Percentiles rank a stretch among this genome's conserved stretches.
Conservation (phyloP, 2,329 filamentous ascomycete genomes). For the Coleophoma crateriformis region DNA sequence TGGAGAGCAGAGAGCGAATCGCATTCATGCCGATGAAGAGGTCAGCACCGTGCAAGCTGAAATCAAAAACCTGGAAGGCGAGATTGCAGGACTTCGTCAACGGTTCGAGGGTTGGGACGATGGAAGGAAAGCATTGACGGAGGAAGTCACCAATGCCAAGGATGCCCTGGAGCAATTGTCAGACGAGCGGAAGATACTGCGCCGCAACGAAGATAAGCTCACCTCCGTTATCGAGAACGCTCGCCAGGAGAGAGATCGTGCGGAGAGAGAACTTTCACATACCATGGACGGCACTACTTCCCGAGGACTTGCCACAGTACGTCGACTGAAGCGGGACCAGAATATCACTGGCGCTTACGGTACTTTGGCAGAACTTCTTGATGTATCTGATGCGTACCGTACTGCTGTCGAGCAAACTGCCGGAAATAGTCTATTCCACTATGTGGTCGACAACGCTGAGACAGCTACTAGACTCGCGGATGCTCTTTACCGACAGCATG, state of each 20-base stretch:
- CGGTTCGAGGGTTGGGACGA: conserved; percentile 75
- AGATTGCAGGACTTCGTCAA: conserved; percentile 64
- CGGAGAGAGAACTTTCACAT: conserved; percentile 72
- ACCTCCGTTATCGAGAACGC: conserved; percentile 72
- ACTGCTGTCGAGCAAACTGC: conserved; percentile 90
- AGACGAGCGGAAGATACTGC: conserved; percentile 82
- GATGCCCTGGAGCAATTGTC: conserved; percentile 73
- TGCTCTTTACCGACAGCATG: conserved; percentile 70
- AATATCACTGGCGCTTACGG: conserved; percentile 86
- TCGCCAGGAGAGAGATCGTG: conserved; percentile 68
- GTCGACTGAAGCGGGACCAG: conserved; percentile 72
- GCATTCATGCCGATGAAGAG: conserved; percentile 79
- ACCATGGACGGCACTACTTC: conserved; percentile 89
- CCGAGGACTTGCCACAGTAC: conserved; percentile 79
- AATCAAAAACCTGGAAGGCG: conserved; percentile 66
- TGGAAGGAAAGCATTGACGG: conserved; percentile 65
- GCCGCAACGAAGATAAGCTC: conserved; percentile 84
- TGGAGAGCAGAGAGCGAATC: conserved; percentile 75
- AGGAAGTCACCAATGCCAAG: conserved; percentile 71
- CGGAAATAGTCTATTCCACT: conserved; percentile 89
- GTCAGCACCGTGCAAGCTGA: conserved; percentile 65
- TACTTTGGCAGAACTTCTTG: conserved; percentile 86
- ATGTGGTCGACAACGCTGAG: conserved; percentile 86
- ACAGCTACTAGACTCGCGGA: conserved; percentile 81
- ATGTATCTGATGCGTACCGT: conserved; percentile 78